Percentiles rank a stretch among this genome's conserved stretches.
phyloP scores from a whole-genome alignment of 805 yeast genomes.

The Metschnikowia chrysomelidarum region DNA sequence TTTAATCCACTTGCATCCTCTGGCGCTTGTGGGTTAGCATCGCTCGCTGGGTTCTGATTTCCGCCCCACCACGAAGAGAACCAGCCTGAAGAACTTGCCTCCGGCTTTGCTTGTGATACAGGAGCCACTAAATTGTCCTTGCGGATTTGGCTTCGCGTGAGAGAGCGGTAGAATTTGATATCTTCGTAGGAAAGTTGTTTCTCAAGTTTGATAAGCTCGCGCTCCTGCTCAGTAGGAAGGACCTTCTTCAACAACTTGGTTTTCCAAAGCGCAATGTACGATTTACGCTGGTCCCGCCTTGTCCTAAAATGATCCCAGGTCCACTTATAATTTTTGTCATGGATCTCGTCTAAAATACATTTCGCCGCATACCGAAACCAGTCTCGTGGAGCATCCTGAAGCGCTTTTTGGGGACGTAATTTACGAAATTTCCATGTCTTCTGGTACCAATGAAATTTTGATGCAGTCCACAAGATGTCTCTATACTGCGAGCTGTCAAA shows the following conservation, averaged over 20 bases:
- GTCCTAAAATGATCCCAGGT: constrained; percentile 79
- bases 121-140: constrained; percentile 45
- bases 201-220: constrained; percentile 55
- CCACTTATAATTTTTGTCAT: constrained; percentile 77
- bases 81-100: constrained; percentile 52
- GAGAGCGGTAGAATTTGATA: constrained; percentile 77
- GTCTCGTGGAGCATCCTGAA: constrained; percentile 61
- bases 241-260: constrained; percentile 43
- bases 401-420: constrained; percentile 58
- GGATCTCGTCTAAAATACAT: constrained; percentile 77
- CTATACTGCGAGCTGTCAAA: constrained; percentile 83
- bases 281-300: constrained; percentile 68
- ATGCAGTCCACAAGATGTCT: constrained; percentile 76
- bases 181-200: constrained; percentile 67
- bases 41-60: constrained; percentile 20
- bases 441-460: constrained; percentile 74
- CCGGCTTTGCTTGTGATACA: constrained; percentile 13
- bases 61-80: constrained; percentile 65
- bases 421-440: constrained; percentile 74
- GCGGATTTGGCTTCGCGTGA: constrained; percentile 66
- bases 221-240: constrained; percentile 22
- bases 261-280: constrained; percentile 69
- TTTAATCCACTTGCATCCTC: constrained; percentile 26
- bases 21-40: constrained; percentile 25
- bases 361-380: constrained; percentile 84